Evolutionary conservation across 805 yeast genomes (phyloP), one percentile per base, ranked within the genome.

Genomic region (Pichia paraexigua): DNA sequence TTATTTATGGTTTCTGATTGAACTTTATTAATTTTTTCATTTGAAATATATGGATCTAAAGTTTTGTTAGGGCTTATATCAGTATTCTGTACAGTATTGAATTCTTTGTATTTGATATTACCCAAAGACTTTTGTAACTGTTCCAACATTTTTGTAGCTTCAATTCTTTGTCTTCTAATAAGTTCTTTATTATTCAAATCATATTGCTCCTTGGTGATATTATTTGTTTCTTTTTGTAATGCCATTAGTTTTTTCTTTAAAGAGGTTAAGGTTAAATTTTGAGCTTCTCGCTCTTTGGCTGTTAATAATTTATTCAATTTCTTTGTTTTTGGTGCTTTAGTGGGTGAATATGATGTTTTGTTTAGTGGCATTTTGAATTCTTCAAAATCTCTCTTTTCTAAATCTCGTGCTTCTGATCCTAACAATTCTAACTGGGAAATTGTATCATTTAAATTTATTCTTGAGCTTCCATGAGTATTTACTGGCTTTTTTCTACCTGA

Each of bases 311-410:
- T 27, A 20, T 21, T 21, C 20, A 37, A 47, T 40, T 35, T 35
- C 39, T 35, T 35, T 17, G 39, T 5, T n/a, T 35, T 35, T 35
- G 39, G 11, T 35, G 20, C 10, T 15, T 12, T 13, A 15, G n/a
- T 3, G n/a, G 37, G n/a, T 11, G 42, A 43, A 28, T 50, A 48
- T 2, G 56, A 45, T 18, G 48, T 3, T 15, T 30, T 30, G n/a
- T 30, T 57, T 2, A 55, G 56, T 1, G 57, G 57, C 10, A 56
- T 52, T 32, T 52, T 52, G 20, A 60, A 57, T 15, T 81, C 87
- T 27, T 78, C 83, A 60, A 88, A 90, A 57, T 89, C 94, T 21
- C 87, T 85, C 78, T 81, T 83, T 64, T 92, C 97, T 53, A 92
- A 73, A 60, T 85, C 87, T 54, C 95, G 72, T 0, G 97, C 97